Evolutionary conservation across 2,329 filamentous ascomycete genomes (phyloP).

Genomic region (Aspergillus pseudotamarii): DNA sequence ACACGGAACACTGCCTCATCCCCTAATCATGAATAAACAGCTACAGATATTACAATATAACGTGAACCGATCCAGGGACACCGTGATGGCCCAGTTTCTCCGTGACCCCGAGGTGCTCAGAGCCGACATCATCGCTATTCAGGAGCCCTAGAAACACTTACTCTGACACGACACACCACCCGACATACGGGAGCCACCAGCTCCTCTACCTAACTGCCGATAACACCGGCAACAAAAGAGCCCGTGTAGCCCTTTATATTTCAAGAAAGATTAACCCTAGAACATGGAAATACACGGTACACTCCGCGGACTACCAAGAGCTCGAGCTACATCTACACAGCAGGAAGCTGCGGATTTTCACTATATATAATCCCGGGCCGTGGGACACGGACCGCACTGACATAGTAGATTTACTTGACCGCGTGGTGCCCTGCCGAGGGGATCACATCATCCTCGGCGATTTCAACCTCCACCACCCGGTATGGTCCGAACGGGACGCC

Average conservation of each 20-base stretch:
- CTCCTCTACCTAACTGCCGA: not conserved
- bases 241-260: not conserved
- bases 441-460: no score
- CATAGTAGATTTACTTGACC: no score
- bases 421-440: no score
- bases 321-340: not conserved
- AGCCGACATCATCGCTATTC: not conserved
- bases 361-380: not conserved
- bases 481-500: no score
- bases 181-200: not conserved
- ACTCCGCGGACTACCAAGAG: not conserved
- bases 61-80: not conserved
- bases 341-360: not conserved
- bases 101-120: not conserved
- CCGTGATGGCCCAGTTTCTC: not conserved
- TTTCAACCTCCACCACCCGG: no score
- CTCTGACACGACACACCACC: not conserved
- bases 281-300: not conserved
- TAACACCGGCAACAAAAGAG: rapidly evolving
- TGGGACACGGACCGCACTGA: not conserved
- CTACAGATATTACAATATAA: not conserved
- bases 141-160: no score
- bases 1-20: no score
- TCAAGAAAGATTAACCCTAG: not conserved
- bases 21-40: not conserved